Evolutionary conservation across 306 rosid species (phyloP).

Genomic region (Medicago truncatula): MtrunA17r5.0-ANR NC_053047.1:36759501-36760000

Average conservation of each 20-base stretch:
- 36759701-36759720: constrained; percentile 66
- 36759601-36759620: constrained; percentile 12
- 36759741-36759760: constrained; percentile 51
- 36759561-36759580: constrained; percentile 49
- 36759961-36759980: neutral
- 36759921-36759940: constrained; percentile 57
- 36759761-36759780: neutral
- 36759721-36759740: constrained; percentile 49
- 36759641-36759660: constrained; percentile 48
- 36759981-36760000: no score
- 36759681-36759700: constrained; percentile 60
- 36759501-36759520: constrained; percentile 45
- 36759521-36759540: constrained; percentile 46
- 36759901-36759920: constrained; percentile 22
- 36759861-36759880: constrained; percentile 46
- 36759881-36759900: constrained; percentile 57
- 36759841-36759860: constrained; percentile 57
- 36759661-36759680: constrained; percentile 64
- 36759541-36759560: constrained; percentile 48
- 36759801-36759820: neutral
- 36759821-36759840: constrained; percentile 18
- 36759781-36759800: neutral
- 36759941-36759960: constrained; percentile 48
- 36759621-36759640: constrained; percentile 52
- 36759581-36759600: constrained; percentile 7